Evolutionary conservation across 2,329 filamentous ascomycete genomes (phyloP).

Genomic region (Thielaviopsis ethacetica): DNA sequence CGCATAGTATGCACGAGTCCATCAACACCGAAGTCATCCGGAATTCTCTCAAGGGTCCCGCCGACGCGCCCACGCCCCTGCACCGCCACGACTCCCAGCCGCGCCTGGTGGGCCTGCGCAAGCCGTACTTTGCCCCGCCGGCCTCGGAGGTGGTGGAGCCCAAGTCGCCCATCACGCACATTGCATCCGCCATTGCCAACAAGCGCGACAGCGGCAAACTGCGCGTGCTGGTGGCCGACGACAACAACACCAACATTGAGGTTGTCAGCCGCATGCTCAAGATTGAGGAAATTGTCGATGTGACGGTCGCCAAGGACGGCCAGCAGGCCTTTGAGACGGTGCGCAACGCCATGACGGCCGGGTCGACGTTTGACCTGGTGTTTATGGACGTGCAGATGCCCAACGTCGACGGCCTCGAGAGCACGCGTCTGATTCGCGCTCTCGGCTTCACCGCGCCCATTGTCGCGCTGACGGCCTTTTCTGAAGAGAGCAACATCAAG

Average conservation of each 20-base stretch:
- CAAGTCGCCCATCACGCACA: constrained; percentile 32
- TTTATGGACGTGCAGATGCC: constrained; percentile 98
- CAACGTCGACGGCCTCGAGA: constrained; percentile 76
- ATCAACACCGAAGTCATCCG: constrained; percentile 15
- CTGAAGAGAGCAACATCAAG: constrained; percentile 76
- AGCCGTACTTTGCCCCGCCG: constrained; percentile 56
- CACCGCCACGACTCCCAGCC: constrained; percentile 50
- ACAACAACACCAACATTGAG: constrained; percentile 41
- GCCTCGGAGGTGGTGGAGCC: constrained; percentile 17
- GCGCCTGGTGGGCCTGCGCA: constrained; percentile 65
- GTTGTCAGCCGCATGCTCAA: constrained; percentile 49
- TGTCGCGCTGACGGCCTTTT: constrained; percentile 78
- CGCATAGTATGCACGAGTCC: constrained; percentile 26
- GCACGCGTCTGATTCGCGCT: constrained; percentile 66
- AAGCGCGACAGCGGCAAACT: constrained; percentile 45
- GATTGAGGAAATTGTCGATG: constrained; percentile 67
- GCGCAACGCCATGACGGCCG: constrained; percentile 61
- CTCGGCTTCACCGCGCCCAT: constrained; percentile 81
- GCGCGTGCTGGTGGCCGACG: constrained; percentile 71
- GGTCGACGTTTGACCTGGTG: constrained; percentile 65
- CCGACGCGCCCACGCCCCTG: constrained; percentile 19
- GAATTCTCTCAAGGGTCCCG: constrained; percentile 14
- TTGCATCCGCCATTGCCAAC: constrained; percentile 46
- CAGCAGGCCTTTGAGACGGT: constrained; percentile 81
- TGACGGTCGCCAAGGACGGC: constrained; percentile 72